Base-by-base conservation (phyloP, 2,329 filamentous ascomycete species). In the Pseudophaeomoniella oleicola region DNA sequence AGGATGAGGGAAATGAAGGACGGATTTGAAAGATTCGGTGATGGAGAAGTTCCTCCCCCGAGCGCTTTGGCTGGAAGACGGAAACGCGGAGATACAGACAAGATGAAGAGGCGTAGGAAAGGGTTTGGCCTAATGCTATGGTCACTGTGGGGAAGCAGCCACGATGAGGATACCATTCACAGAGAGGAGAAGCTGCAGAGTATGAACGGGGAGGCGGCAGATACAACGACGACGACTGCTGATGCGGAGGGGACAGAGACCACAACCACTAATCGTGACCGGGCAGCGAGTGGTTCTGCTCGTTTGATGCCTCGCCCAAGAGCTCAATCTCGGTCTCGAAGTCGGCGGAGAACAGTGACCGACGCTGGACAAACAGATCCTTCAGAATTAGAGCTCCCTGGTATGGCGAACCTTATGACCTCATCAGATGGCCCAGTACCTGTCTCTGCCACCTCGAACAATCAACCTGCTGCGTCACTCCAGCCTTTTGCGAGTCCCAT, bases 101-200 rank as follows among this genome's bases (percentile, higher is more conserved):
- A 69, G 42, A 66, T 65, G 47, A 69, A 69, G 51, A 75, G 66
- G 56, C 67, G 54, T 37, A 57, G 59, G 45, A 78, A 72, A 65
- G 86, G 81, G 44, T 73, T 80, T 58, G 83, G 81, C 5, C 64
- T 94, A 55, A 74, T 78, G 2, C 62, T 94, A 44, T 96, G 88
- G 88, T 81, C 77, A 35, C 66, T 79, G 1, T 92, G 86, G 81
- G 86, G 84, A 11, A 87, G 80, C 32, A 92, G 82, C 53, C 85
- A 94, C 51, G 90, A 96, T 52, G 72, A 88, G 55, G 68, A 68
- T 42, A 81, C 81, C 0, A 67, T 92, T 11, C 49, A 53, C 32
- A 51, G 48, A 32, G 54, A 58, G 22, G 34, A 44, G 2, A 43
- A 45, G 14, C 43, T 43, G 1, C 40, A 42, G 3, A 32, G 11